A percentile compares a stretch with the other conserved stretches of the same genome.
These are phyloP conservation scores for Aspergillus flavus DNA, from an alignment of 2,329 filamentous ascomycete species.

Conservation along the genomic window DNA sequence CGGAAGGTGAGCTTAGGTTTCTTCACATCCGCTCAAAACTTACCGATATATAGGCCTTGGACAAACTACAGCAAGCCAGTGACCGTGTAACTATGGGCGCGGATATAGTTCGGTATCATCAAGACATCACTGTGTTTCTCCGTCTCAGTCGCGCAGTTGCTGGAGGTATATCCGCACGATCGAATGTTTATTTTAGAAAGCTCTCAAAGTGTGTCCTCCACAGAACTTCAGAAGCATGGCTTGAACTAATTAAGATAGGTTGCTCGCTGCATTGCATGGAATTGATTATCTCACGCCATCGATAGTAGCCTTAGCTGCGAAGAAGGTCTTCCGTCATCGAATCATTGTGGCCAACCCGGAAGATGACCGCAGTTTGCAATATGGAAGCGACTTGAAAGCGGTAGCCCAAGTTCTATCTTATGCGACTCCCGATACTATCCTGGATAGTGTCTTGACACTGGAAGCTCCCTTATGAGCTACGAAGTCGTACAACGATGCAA, in stretches of 20 bases:
- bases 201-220: constrained; percentile 55
- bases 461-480: constrained; percentile 56
- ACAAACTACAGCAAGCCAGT: constrained; percentile 61
- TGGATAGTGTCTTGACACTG: constrained; percentile 61
- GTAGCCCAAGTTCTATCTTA: constrained; percentile 67
- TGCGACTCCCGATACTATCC: constrained; percentile 57
- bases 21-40: neutral
- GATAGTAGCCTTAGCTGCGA: constrained; percentile 76
- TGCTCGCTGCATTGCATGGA: constrained; percentile 77
- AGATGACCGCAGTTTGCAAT: constrained; percentile 86
- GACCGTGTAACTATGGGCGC: constrained; percentile 66
- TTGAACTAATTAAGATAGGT: constrained; percentile 18
- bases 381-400: constrained; percentile 77
- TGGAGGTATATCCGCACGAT: constrained; percentile 73
- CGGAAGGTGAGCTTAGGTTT: constrained; percentile 22
- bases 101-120: constrained; percentile 80
- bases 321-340: constrained; percentile 86
- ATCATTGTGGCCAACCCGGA: constrained; percentile 69
- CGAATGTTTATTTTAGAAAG: constrained; percentile 74
- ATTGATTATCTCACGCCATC: constrained; percentile 82
- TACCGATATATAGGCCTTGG: constrained; percentile 45
- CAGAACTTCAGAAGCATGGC: neutral
- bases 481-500: neutral
- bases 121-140: constrained; percentile 85
- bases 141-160: constrained; percentile 83